Conservation (phyloP, 805 yeast species). For the Candida easanensis region DNA sequence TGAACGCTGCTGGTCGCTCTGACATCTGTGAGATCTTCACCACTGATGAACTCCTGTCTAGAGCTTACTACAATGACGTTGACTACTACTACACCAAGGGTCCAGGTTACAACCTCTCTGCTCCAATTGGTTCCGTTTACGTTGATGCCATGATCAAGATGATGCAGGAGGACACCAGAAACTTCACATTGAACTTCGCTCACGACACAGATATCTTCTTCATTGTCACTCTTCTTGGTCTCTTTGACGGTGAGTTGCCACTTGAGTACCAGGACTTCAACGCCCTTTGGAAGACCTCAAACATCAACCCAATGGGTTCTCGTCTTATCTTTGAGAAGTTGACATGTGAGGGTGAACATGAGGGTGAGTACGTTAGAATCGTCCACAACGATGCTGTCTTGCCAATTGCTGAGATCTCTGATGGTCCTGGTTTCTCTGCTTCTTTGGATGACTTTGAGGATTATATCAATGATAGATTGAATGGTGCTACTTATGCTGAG, state of each 20-base stretch:
- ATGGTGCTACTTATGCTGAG: constrained; percentile 15
- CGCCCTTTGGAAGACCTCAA: constrained; percentile 42
- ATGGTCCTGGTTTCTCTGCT: constrained; percentile 49
- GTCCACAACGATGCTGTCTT: constrained; percentile 48
- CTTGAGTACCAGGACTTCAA: constrained; percentile 42
- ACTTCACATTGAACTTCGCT: constrained; percentile 45
- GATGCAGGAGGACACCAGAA: constrained; percentile 36
- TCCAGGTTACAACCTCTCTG: constrained; percentile 40
- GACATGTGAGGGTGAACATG: constrained; percentile 30
- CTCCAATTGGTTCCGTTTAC: constrained; percentile 42
- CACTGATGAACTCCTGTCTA: constrained; percentile 44
- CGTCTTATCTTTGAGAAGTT: constrained; percentile 45
- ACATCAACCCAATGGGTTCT: constrained; percentile 55
- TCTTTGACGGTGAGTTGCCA: constrained; percentile 35
- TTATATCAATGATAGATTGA: constrained; percentile 13
- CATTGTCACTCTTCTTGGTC: constrained; percentile 47
- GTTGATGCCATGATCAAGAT: constrained; percentile 46
- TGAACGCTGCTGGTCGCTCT: constrained; percentile 40
- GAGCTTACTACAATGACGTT: constrained; percentile 41
- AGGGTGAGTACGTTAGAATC: constrained; percentile 37
- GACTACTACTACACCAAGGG: constrained; percentile 45
- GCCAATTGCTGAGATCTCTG: constrained; percentile 39
- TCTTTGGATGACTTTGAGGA: constrained; percentile 28
- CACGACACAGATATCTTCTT: constrained; percentile 57
- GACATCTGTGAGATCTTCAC: constrained; percentile 39